These are phyloP conservation scores for Cystofilobasidium bisporidii DNA, from an alignment of 768 basidiomycete species.

Conservation along the genomic window DNA sequence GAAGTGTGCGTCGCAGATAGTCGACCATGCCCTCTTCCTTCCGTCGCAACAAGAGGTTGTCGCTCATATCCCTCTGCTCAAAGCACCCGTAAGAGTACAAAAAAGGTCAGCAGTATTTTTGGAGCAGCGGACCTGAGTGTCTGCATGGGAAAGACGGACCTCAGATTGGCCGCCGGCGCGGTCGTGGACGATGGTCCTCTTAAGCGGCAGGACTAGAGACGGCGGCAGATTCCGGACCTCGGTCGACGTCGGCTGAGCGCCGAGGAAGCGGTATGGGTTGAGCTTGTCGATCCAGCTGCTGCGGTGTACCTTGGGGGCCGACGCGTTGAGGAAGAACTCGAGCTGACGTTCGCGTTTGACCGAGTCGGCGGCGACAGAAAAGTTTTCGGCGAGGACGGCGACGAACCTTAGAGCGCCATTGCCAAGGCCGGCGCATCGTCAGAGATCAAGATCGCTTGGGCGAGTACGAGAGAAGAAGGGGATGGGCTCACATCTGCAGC, in stretches of 20 bases:
- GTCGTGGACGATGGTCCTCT: conserved; percentile 57
- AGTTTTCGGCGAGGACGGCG: conserved; percentile 75
- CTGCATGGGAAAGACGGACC: conserved; percentile 39
- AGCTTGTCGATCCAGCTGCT: conserved; percentile 61
- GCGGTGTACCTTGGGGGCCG: conserved; percentile 39
- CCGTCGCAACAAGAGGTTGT: background rate
- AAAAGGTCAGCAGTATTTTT: too few relatives aligned
- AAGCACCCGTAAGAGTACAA: too few relatives aligned
- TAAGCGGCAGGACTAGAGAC: conserved; percentile 66
- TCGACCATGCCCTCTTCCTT: conserved; percentile 19
- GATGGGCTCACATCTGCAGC: background rate
- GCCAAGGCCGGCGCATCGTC: too few relatives aligned
- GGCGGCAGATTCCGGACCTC: conserved; percentile 63
- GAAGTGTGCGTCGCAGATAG: background rate
- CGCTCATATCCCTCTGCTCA: too few relatives aligned
- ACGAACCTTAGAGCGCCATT: conserved; percentile 93
- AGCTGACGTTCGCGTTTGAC: conserved; percentile 74
- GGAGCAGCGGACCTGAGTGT: too few relatives aligned
- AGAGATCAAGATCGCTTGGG: too few relatives aligned
- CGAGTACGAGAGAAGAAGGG: too few relatives aligned
- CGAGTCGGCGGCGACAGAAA: conserved; percentile 74
- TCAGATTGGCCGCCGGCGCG: background rate
- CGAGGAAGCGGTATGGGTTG: conserved; percentile 82
- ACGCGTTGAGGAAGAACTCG: conserved; percentile 50
- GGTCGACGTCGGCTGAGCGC: conserved; percentile 60